Conservation (phyloP, 208 protist species). For the Eutreptiella sp. region DNA sequence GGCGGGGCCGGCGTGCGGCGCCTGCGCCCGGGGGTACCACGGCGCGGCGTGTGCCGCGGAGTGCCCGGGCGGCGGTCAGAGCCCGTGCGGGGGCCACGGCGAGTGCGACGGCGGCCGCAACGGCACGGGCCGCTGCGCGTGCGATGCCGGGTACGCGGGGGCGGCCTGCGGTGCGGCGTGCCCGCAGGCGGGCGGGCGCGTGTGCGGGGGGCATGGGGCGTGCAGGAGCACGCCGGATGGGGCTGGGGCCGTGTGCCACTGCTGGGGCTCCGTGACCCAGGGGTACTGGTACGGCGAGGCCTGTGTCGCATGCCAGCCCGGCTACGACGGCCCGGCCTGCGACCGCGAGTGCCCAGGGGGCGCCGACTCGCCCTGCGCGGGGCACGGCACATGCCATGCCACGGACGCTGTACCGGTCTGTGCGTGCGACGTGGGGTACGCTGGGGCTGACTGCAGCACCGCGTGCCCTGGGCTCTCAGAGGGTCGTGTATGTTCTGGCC, state of each 20-base stretch:
- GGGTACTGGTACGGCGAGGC: slow-evolving; percentile 24
- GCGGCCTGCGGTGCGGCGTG: not conserved
- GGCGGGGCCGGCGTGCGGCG: not conserved
- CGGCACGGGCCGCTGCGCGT: slow-evolving; percentile 10
- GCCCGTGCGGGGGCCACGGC: slow-evolving; percentile 25
- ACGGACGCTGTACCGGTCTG: not conserved
- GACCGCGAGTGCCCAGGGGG: not conserved
- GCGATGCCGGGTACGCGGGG: not conserved
- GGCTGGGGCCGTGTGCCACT: slow-evolving; percentile 35
- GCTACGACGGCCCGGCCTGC: slow-evolving; percentile 14
- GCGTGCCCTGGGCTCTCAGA: slow-evolving; percentile 15
- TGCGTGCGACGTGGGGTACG: slow-evolving; percentile 12
- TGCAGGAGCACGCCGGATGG: not conserved
- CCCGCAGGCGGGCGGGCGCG: not conserved
- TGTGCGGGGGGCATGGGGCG: not conserved
- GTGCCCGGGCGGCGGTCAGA: slow-evolving; percentile 21
- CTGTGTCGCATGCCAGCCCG: slow-evolving; percentile 11
- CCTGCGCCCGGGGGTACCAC: slow-evolving; percentile 5
- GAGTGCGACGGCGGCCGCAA: slow-evolving; percentile 13
- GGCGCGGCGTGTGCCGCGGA: slow-evolving; percentile 4
- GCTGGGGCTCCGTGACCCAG: slow-evolving; percentile 10
- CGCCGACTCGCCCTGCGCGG: slow-evolving; percentile 8
- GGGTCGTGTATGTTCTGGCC: slow-evolving; percentile 13
- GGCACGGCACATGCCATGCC: slow-evolving; percentile 21
- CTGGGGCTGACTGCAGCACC: slow-evolving; percentile 6